A percentile compares a stretch with the other conserved stretches of the same genome.
phyloP scores from a whole-genome alignment of 306 rosid genomes.

The Cucumis cinereus region DNA sequence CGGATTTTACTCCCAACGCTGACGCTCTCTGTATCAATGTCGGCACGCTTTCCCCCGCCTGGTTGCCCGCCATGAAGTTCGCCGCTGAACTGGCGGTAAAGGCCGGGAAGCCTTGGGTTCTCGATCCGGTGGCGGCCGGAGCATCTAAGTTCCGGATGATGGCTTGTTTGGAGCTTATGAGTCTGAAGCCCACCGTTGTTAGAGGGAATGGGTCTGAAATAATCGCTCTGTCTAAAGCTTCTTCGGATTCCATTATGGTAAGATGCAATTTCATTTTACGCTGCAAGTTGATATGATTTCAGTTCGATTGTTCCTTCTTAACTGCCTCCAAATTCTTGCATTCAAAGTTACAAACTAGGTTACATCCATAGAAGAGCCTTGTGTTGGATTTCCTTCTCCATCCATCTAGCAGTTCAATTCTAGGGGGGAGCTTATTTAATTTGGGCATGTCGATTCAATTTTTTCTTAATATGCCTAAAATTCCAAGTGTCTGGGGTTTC shows the following conservation, averaged over 20 bases:
- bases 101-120: conserved; percentile 61
- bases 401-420: background rate
- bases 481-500: background rate
- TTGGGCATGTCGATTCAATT: background rate
- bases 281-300: background rate
- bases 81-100: conserved; percentile 32
- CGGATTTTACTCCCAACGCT: conserved; percentile 61
- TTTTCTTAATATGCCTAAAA: background rate
- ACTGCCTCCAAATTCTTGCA: background rate
- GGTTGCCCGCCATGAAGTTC: conserved; percentile 58
- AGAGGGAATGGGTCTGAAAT: conserved; percentile 80
- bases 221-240: conserved; percentile 48
- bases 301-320: background rate
- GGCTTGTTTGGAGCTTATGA: conserved; percentile 55
- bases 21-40: conserved; percentile 51
- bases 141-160: conserved; percentile 53
- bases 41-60: conserved; percentile 61
- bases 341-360: background rate
- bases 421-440: background rate
- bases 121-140: conserved; percentile 74
- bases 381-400: background rate
- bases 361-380: background rate
- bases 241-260: conserved; percentile 31
- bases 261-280: background rate
- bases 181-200: conserved; percentile 48